These are phyloP conservation scores for Hyaloscypha bicolor DNA, from an alignment of 495 filamentous ascomycete genomes.

Conservation along the genomic window DNA sequence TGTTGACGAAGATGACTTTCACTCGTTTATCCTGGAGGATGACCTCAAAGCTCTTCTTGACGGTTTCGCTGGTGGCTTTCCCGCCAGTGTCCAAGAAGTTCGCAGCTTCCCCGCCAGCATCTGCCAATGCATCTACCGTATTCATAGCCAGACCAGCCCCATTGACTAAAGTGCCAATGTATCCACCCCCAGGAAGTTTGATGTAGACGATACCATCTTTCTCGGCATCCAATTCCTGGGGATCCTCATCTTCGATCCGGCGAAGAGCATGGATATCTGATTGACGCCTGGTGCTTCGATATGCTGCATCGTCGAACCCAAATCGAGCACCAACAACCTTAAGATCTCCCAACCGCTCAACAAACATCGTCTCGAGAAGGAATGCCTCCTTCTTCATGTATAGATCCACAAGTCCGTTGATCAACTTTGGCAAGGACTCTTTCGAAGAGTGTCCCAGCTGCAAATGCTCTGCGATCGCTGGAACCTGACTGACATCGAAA, in stretches of 20 bases:
- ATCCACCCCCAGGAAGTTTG: slow-evolving; percentile 32
- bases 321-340: slow-evolving; percentile 57
- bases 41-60: slow-evolving; percentile 73
- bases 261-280: slow-evolving; percentile 62
- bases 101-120: slow-evolving; percentile 64
- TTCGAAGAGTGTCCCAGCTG: slow-evolving; percentile 47
- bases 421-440: slow-evolving; percentile 44
- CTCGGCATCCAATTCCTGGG: slow-evolving; percentile 66
- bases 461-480: slow-evolving; percentile 52
- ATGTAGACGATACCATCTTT: slow-evolving; percentile 60
- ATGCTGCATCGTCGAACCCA: slow-evolving; percentile 80
- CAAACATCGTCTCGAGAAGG: slow-evolving; percentile 52
- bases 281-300: slow-evolving; percentile 65
- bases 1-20: slow-evolving; percentile 80
- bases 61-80: slow-evolving; percentile 84
- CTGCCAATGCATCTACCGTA: slow-evolving; percentile 76
- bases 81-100: slow-evolving; percentile 93
- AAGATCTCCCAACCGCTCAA: slow-evolving; percentile 42
- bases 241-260: slow-evolving; percentile 50
- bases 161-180: slow-evolving; percentile 50
- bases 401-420: slow-evolving; percentile 58
- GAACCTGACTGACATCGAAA: slow-evolving; percentile 38
- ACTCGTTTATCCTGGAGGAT: slow-evolving; percentile 73
- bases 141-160: slow-evolving; percentile 94
- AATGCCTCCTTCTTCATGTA: slow-evolving; percentile 73